phyloP scores from a whole-genome alignment of 2,329 filamentous ascomycete species.

The Colletotrichum higginsianum region DNA sequence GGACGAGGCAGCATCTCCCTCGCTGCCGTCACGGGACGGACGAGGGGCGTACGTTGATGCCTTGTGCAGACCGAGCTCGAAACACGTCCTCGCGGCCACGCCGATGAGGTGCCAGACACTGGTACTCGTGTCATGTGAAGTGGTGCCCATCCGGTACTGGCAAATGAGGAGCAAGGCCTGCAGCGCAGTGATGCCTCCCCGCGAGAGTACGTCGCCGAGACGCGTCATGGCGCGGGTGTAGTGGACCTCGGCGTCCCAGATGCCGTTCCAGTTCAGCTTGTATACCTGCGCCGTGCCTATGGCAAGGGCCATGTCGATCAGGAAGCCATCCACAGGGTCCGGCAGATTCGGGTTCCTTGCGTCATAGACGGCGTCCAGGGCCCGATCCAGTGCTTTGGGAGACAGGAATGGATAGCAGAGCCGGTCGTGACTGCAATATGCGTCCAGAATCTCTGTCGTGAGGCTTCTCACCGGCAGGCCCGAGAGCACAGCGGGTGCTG shows the following conservation, averaged over 20 bases:
- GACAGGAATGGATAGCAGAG: conserved; percentile 60
- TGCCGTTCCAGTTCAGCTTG: conserved; percentile 60
- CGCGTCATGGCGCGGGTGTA: conserved; percentile 56
- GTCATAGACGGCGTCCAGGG: conserved; percentile 51
- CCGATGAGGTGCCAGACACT: conserved; percentile 63
- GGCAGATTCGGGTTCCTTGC: conserved; percentile 41
- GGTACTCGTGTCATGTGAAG: conserved; percentile 54
- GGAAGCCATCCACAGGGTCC: conserved; percentile 54
- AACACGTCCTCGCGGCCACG: conserved; percentile 57
- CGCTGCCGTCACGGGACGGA: background rate
- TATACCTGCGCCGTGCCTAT: conserved; percentile 59
- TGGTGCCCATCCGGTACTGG: conserved; percentile 59
- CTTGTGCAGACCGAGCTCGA: conserved; percentile 58
- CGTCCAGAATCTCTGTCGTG: conserved; percentile 55
- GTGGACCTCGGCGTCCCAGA: conserved; percentile 59
- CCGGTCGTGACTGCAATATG: conserved; percentile 60
- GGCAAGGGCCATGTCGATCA: conserved; percentile 60
- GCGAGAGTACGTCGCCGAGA: conserved; percentile 54
- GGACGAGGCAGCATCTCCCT: background rate
- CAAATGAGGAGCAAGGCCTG: conserved; percentile 60
- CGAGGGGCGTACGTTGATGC: conserved; percentile 52
- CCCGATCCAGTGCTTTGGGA: conserved; percentile 48
- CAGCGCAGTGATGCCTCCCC: conserved; percentile 54
- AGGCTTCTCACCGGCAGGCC: conserved; percentile 53
- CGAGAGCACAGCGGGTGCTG: conserved; percentile 19